These are phyloP conservation scores for Alternaria arborescens DNA, from an alignment of 2,329 filamentous ascomycete genomes.

Conservation along the genomic window DNA sequence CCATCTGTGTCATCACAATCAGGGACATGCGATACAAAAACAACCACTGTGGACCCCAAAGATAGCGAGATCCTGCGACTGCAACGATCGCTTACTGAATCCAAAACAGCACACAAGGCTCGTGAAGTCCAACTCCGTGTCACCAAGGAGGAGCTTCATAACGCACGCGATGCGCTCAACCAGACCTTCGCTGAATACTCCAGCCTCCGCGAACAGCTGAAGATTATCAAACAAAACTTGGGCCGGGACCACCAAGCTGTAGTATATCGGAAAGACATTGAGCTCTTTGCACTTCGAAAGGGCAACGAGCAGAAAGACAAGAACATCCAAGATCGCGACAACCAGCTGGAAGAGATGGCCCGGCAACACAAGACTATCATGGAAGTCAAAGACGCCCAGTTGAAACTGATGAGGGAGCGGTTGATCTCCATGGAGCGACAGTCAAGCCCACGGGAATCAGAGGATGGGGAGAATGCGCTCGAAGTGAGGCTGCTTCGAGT, in stretches of 20 bases:
- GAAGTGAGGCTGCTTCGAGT: constrained; percentile 43
- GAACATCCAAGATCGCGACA: constrained; percentile 41
- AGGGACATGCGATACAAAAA: constrained; percentile 15
- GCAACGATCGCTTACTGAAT: constrained; percentile 34
- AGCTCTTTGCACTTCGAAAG: constrained; percentile 49
- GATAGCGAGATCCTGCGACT: constrained; percentile 43
- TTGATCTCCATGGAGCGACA: constrained; percentile 37
- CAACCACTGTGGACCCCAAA: constrained; percentile 25
- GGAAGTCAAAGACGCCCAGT: constrained; percentile 43
- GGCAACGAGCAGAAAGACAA: constrained; percentile 48
- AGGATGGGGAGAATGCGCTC: constrained; percentile 41
- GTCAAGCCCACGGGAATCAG: constrained; percentile 26
- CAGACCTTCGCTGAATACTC: constrained; percentile 43
- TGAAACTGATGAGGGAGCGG: constrained; percentile 42
- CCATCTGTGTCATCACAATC: constrained; percentile 9
- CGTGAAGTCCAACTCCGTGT: constrained; percentile 38
- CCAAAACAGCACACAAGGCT: constrained; percentile 37
- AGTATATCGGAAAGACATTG: constrained; percentile 49
- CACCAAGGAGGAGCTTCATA: constrained; percentile 37
- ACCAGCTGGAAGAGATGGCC: constrained; percentile 35
- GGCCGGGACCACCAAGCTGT: constrained; percentile 45
- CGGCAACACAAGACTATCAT: constrained; percentile 39
- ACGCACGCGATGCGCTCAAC: constrained; percentile 40
- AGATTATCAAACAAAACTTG: constrained; percentile 40
- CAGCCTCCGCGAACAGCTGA: constrained; percentile 41